Evolutionary conservation across 83 land plant species (phyloP), one percentile per base, ranked within the genome.

Genomic region (Isoetes engelmannii): DNA sequence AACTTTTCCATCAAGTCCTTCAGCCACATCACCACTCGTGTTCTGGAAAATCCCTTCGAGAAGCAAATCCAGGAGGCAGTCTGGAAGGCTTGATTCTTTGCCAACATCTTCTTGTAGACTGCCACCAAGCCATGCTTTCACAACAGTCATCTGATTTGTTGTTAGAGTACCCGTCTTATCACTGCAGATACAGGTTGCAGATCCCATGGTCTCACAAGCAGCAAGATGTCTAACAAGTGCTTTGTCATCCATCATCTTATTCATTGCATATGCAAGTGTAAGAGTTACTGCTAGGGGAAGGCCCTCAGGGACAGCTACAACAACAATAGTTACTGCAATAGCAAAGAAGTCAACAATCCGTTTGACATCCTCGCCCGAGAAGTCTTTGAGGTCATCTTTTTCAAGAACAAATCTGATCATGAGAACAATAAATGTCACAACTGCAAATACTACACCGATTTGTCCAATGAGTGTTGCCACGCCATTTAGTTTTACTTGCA

Each of bases 171-270:
- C 97, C 44, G 97, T 92, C 69, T 92, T 92, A 73, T 92, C 97
- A 84, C 89, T 92, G 62, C 97, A 92, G 50, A 92, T 92, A 9
- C 73, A 75, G 17, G 96, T 92, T 8, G 96, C 85, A 55, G 97
- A 92, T 21, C 97, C 97, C 97, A 92, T 92, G 1, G 97, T 92
- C 79, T 92, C 97, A 81, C 97, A 92, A 63, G 97, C 97, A 61
- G 97, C 86, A 47, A 92, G 74, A 71, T 92, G 82, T 9, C 97
- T 47, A 43, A 74, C 95, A 72, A 92, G 82, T 43, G 97, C 86
- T 74, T 85, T 92, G 55, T 92, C 97, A 49, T 89, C 86, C 97
- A 92, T 92, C 97, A 92, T 89, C 69, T 92, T 90, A 64, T 85
- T 87, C 97, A 92, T 92, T 9, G 97, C 90, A 75, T 90, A 92